Conservation (phyloP, 495 filamentous ascomycete genomes). For the Penicillium ucsense region DNA sequence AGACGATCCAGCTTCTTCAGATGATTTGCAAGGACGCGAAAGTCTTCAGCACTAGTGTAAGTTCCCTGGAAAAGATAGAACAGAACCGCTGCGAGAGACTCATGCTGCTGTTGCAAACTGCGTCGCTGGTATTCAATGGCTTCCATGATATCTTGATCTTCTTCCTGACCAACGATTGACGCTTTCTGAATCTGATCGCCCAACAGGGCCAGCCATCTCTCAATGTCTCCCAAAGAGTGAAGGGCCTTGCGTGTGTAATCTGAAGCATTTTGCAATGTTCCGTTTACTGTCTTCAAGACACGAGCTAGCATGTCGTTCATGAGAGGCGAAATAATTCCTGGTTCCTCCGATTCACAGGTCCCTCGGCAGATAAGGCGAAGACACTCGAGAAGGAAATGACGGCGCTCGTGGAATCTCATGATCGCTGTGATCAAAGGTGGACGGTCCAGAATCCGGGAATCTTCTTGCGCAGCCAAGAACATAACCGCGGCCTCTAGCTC, state of each 20-base stretch:
- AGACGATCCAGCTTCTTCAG: conserved; percentile 63
- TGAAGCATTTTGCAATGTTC: conserved; percentile 34
- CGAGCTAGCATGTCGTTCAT: conserved; percentile 31
- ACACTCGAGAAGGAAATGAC: conserved; percentile 71
- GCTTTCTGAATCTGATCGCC: conserved; percentile 61
- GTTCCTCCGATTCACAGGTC: conserved; percentile 47
- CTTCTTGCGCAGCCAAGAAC: conserved; percentile 56
- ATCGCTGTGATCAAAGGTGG: conserved; percentile 61
- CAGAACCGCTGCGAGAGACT: conserved; percentile 68
- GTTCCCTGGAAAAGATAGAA: conserved; percentile 67
- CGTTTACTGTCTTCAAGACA: conserved; percentile 39
- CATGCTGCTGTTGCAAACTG: conserved; percentile 76
- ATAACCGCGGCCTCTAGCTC: conserved; percentile 72
- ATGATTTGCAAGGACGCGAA: conserved; percentile 53
- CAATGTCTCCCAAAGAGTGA: conserved; percentile 60
- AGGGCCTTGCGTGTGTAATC: conserved; percentile 60
- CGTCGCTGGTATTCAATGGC: conserved; percentile 60
- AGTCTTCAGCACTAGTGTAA: conserved; percentile 59
- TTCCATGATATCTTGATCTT: conserved; percentile 52
- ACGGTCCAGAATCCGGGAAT: conserved; percentile 54
- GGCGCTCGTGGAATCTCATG: conserved; percentile 73
- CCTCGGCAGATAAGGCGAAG: conserved; percentile 64
- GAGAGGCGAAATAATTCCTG: conserved; percentile 29
- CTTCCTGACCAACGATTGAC: conserved; percentile 53
- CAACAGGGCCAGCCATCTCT: conserved; percentile 60